A percentile compares a stretch with the other conserved stretches of the same genome.
phyloP scores from a whole-genome alignment of 2,329 filamentous ascomycete genomes.

The Pseudopyricularia javanii region DNA sequence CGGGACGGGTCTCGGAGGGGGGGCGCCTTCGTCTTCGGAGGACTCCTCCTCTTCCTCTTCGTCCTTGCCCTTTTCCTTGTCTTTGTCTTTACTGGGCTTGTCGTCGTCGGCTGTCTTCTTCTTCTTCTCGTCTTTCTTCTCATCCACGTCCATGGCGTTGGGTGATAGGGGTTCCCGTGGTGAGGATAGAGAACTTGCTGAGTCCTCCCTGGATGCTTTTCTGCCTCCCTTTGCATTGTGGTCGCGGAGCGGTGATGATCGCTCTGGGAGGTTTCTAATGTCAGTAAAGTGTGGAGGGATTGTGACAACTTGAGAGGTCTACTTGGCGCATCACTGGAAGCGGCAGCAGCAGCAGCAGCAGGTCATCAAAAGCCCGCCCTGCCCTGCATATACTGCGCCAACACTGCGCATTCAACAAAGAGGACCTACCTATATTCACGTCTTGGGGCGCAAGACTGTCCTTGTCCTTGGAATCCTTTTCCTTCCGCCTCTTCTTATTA shows the following conservation, averaged over 20 bases:
- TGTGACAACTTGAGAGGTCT: background rate
- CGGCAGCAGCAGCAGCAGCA: background rate
- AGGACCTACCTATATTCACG: background rate
- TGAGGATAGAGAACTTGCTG: background rate
- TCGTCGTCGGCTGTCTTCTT: background rate
- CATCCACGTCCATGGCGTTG: slow-evolving; percentile 30
- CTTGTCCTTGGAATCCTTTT: slow-evolving; percentile 20
- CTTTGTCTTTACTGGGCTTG: slow-evolving; percentile 24
- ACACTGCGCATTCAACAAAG: background rate
- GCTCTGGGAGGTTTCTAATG: background rate
- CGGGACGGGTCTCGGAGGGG: slow-evolving; percentile 51
- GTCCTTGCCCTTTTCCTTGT: slow-evolving; percentile 10
- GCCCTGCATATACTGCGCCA: background rate
- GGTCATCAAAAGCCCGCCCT: no score
- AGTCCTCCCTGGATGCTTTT: slow-evolving; percentile 2
- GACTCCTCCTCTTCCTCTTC: slow-evolving; percentile 32
- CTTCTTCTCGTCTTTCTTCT: slow-evolving; percentile 11
- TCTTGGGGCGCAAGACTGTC: slow-evolving; percentile 35
- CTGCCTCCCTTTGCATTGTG: background rate
- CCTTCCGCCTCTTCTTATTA: slow-evolving; percentile 73
- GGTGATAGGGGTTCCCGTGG: background rate
- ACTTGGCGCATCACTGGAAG: background rate
- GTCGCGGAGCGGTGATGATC: slow-evolving; percentile 2
- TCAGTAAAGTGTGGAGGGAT: background rate
- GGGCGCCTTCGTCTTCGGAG: slow-evolving; percentile 47